Base-by-base conservation (phyloP, 2,329 filamentous ascomycete genomes). In the Microdochium nivale region DNA sequence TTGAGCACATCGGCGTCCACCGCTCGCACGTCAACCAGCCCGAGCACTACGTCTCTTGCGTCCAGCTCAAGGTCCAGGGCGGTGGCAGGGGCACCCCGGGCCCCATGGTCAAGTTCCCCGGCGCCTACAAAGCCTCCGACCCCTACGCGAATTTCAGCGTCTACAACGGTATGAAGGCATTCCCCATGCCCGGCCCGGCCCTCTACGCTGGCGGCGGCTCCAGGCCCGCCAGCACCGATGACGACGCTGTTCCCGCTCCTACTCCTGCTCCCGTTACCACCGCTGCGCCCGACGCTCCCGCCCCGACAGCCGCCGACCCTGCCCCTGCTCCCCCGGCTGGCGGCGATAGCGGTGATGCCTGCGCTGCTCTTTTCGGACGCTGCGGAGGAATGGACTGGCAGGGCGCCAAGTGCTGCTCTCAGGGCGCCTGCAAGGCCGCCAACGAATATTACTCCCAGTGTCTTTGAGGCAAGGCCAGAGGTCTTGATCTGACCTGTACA, bases 31-130 rank as follows among this genome's bases (percentile, higher is more conserved):
- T 37, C 33, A 37, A 37, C 33, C 33, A 37, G 33, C 33, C 33
- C n/a, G 33, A 37, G 33, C 33, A 37, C 33, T 37, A 37, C 33
- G n/a, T 19, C 33, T 37, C 33, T 7, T 81, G 78, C 64, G 78
- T 80, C 62, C 78, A 81, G 62, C 69, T 81, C 23, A 67, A 79
- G 59, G 74, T 81, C 24, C 73, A 72, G 1, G 76, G 78, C 16
- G 67, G 21, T 13, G 43, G 43, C 19, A 46, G 8, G 4, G 43
- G 21, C 21, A 46, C 19, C 11, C 43, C 43, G 3, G 43, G 21
- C 21, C 21, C 21, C 19, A 54, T 59, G 30, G 78, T 81, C 16
- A 58, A 70, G 1, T 77, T 81, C 64, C 78, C 78, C 0, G 78
- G 78, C 5, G 77, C 74, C 1, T 81, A 81, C 59, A 70, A 71